phyloP scores from a whole-genome alignment of 2,329 filamentous ascomycete species.

The Dothideomycetes sp. region DNA sequence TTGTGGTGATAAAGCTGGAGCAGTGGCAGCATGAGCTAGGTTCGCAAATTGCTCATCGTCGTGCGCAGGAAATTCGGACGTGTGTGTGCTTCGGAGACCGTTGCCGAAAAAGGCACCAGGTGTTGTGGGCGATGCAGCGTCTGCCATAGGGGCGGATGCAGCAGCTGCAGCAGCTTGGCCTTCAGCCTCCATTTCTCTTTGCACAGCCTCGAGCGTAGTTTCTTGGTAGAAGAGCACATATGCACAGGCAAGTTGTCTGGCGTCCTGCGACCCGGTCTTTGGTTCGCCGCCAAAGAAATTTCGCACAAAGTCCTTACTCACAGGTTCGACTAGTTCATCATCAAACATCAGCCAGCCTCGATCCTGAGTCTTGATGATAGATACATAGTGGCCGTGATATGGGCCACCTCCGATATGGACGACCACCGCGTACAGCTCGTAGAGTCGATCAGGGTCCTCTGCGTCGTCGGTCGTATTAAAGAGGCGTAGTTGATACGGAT shows the following conservation, averaged over 20 bases:
- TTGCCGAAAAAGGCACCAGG: constrained; percentile 18
- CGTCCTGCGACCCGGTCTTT: constrained; percentile 32
- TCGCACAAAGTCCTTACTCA: constrained; percentile 88
- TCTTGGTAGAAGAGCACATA: constrained; percentile 98
- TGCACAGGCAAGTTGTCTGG: constrained; percentile 66
- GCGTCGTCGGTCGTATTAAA: constrained; percentile 97
- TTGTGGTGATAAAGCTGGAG: constrained; percentile 31
- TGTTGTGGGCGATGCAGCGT: constrained; percentile 15
- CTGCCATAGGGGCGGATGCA: constrained; percentile 25
- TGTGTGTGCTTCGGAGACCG: constrained; percentile 19
- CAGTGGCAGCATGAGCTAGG: constrained; percentile 57
- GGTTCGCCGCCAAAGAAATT: constrained; percentile 91
- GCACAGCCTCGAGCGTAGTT: constrained; percentile 57
- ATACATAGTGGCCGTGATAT: constrained; percentile 95
- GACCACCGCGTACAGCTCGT: constrained; percentile 93
- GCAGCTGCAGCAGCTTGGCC: constrained; percentile 36
- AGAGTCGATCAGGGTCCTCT: constrained; percentile 83
- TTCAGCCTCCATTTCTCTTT: constrained; percentile 75
- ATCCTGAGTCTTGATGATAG: constrained; percentile 94
- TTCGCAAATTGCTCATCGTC: constrained; percentile 39
- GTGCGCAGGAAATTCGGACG: constrained; percentile 26
- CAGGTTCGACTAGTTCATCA: constrained; percentile 96
- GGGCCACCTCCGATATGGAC: constrained; percentile 95
- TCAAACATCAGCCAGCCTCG: constrained; percentile 94
- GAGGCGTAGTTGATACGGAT: constrained; percentile 89